These are phyloP conservation scores for Monascus ruber DNA, from an alignment of 2,329 filamentous ascomycete species.

Conservation along the genomic window DNA sequence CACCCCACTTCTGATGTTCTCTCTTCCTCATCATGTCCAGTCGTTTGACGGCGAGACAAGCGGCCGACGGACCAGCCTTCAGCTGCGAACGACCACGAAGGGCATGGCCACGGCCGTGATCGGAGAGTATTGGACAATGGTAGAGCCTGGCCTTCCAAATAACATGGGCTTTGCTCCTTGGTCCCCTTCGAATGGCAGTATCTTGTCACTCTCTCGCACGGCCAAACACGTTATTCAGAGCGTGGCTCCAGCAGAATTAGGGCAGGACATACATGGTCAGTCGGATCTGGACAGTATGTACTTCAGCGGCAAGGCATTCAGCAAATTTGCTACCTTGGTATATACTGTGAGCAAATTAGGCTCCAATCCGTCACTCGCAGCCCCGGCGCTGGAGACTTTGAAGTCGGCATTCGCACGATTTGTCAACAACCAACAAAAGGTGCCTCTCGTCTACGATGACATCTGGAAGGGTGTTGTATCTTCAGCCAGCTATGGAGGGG, in stretches of 20 bases:
- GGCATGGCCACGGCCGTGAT: constrained; percentile 63
- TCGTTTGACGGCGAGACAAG: constrained; percentile 55
- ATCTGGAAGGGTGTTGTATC: constrained; percentile 74
- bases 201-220: constrained; percentile 30
- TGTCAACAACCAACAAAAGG: constrained; percentile 55
- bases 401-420: constrained; percentile 58
- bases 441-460: constrained; percentile 43
- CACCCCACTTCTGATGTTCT: constrained; percentile 64
- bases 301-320: constrained; percentile 75
- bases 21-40: constrained; percentile 71
- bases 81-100: constrained; percentile 73
- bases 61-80: constrained; percentile 41
- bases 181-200: constrained; percentile 40
- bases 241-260: constrained; percentile 60
- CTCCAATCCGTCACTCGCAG: constrained; percentile 45
- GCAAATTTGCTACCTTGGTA: constrained; percentile 62
- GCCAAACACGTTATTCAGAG: constrained; percentile 49
- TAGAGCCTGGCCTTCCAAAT: constrained; percentile 60
- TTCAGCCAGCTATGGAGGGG: constrained; percentile 56
- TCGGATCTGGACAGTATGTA: constrained; percentile 80
- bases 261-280: constrained; percentile 62
- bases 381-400: constrained; percentile 48
- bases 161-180: constrained; percentile 71
- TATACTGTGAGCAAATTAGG: constrained; percentile 55
- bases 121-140: constrained; percentile 65